Base-by-base conservation (phyloP, 306 rosid species). In the Cercis canadensis region DNA sequence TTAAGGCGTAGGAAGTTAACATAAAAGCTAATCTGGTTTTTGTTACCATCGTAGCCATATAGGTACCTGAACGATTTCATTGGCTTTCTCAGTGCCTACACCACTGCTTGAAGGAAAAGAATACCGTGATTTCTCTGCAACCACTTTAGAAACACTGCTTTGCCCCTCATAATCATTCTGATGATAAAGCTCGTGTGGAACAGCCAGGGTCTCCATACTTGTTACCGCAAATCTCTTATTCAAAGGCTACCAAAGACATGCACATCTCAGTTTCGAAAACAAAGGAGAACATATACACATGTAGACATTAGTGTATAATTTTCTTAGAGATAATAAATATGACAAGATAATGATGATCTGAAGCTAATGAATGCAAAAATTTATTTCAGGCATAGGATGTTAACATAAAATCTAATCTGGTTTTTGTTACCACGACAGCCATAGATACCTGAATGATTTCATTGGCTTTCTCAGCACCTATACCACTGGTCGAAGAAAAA, bases 41-140 rank as follows among this genome's bases (percentile, higher is more conserved):
- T 41, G 57, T 33, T 51, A 64, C 47, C 70, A 36, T 33, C 53
- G 46, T 31, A 52, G 33, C 32, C 17, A 75, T 19, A 7, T 24
- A 5, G 45, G 39, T 78, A 88, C 94, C 82, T 80, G 87, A 73
- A 72, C 29, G 29, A 71, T 39, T 52, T 78, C 85, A 57, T 83
- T 65, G 79, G 76, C 79, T 68, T 74, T 76, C 64, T 74, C 76
- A 36, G 79, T 47, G 46, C 67, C 83, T 56, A 67, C 34, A 56
- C 57, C 78, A 67, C 78, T 57, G 70, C 76, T 57, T 37, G 85
- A 74, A 52, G 81, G 47, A 46, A 66, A 75, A 33, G 78, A 75
- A 74, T 67, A 53, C 60, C 50, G 73, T 65, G 21, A 78, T 57
- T 67, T 72, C 75, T 62, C 69, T 46, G 76, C 66, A 40, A 55